Evolutionary conservation across 495 filamentous ascomycete species (phyloP).

Genomic region (Achaetomiella virescens): DNA sequence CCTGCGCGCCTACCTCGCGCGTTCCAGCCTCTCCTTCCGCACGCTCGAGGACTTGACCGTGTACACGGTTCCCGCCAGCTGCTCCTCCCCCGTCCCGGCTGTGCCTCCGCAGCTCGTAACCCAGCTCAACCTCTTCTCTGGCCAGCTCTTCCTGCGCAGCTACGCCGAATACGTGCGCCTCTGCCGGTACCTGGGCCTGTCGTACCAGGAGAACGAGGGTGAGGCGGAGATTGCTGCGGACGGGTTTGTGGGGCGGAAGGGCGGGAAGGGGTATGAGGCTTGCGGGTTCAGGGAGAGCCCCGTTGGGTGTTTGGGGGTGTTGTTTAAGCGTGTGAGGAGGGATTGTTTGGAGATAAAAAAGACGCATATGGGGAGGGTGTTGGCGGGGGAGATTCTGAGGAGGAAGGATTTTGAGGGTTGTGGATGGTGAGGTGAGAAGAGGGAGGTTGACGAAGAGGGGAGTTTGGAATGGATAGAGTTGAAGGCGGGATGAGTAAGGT

Average conservation of each 20-base stretch:
- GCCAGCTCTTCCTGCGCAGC: conserved; percentile 54
- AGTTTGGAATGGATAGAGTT: background rate
- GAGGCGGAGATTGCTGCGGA: conserved; percentile 34
- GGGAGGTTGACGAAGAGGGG: background rate
- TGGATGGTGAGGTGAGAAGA: background rate
- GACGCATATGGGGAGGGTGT: conserved; percentile 51
- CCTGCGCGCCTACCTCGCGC: conserved; percentile 56
- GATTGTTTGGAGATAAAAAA: conserved; percentile 45
- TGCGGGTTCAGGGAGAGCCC: conserved; percentile 43
- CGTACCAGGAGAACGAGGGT: conserved; percentile 15
- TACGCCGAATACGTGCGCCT: conserved; percentile 48
- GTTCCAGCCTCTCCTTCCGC: conserved; percentile 36
- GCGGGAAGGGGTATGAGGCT: conserved; percentile 19
- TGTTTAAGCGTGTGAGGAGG: conserved; percentile 47
- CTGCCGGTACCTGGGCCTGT: conserved; percentile 50
- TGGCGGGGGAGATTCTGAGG: conserved; percentile 36
- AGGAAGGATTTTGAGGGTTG: conserved; percentile 21
- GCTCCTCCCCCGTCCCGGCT: conserved; percentile 6
- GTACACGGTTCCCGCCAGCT: conserved; percentile 29
- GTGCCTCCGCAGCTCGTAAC: conserved; percentile 25
- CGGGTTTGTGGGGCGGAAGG: conserved; percentile 33
- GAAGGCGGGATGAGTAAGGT: background rate
- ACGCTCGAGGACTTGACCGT: conserved; percentile 46
- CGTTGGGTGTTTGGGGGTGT: conserved; percentile 44
- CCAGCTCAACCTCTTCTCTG: conserved; percentile 61